Percentiles rank a stretch among this genome's conserved stretches.
Evolutionary conservation across 495 filamentous ascomycete species (phyloP).

Genomic region (Echria macrotheca): DNA sequence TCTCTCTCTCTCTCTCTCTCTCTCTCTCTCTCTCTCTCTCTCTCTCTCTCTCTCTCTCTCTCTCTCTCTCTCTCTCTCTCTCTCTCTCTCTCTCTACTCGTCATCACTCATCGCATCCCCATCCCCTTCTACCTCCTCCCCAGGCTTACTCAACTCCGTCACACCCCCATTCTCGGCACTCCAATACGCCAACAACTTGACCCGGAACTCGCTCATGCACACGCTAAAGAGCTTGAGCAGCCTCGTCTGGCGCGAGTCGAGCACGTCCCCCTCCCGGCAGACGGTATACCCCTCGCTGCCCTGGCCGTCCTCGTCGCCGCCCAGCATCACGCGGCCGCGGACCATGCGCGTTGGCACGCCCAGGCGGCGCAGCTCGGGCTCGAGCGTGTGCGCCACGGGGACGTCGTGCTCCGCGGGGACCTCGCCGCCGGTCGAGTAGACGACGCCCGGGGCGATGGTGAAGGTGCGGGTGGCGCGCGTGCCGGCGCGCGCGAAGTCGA

Average conservation of each 20-base stretch:
- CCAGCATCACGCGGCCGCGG: slow-evolving; percentile 81
- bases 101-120: slow-evolving; percentile 17
- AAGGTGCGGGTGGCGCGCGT: slow-evolving; percentile 66
- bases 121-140: slow-evolving; percentile 8
- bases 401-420: slow-evolving; percentile 75
- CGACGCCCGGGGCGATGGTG: slow-evolving; percentile 67
- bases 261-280: slow-evolving; percentile 71
- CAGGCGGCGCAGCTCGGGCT: slow-evolving; percentile 79
- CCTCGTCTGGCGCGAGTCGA: slow-evolving; percentile 85
- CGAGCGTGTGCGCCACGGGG: slow-evolving; percentile 76
- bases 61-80: too few relatives aligned
- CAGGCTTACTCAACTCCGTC: slow-evolving; percentile 41
- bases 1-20: too few relatives aligned
- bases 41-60: too few relatives aligned
- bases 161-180: slow-evolving; percentile 53
- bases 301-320: slow-evolving; percentile 55
- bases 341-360: slow-evolving; percentile 82
- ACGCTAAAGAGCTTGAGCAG: slow-evolving; percentile 92
- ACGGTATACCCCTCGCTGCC: slow-evolving; percentile 55
- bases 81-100: slow-evolving; percentile 6
- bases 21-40: too few relatives aligned
- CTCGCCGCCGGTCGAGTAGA: slow-evolving; percentile 73
- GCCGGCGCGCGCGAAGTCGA: slow-evolving; percentile 88
- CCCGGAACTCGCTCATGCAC: slow-evolving; percentile 79
- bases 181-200: slow-evolving; percentile 73